A percentile compares a stretch with the other conserved stretches of the same genome.
These are phyloP conservation scores for Beverwykella pulmonaria DNA, from an alignment of 495 filamentous ascomycete genomes.

Conservation along the genomic window DNA sequence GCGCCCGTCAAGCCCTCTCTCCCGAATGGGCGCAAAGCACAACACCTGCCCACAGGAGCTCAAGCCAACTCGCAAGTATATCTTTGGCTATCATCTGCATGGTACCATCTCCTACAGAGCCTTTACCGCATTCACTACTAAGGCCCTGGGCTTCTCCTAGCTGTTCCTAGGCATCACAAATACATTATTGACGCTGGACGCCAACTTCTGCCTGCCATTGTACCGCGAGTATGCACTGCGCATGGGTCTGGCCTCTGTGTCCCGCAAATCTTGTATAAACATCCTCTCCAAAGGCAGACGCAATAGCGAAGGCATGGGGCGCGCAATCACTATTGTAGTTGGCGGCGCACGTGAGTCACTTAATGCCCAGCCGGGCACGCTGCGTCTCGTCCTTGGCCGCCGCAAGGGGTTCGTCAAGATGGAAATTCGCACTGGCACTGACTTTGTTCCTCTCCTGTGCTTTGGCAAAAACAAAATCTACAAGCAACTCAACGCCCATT, in stretches of 20 bases:
- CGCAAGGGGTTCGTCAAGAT: constrained; percentile 94
- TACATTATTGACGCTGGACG: constrained; percentile 86
- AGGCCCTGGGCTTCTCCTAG: constrained; percentile 82
- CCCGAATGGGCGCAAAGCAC: constrained; percentile 36
- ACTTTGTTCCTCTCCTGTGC: constrained; percentile 84
- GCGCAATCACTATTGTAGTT: constrained; percentile 93
- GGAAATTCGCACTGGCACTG: constrained; percentile 84
- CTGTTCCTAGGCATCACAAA: constrained; percentile 97
- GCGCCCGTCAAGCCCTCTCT: constrained; percentile 27
- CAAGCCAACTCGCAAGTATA: constrained; percentile 85
- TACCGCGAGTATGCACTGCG: constrained; percentile 90
- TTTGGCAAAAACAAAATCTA: constrained; percentile 98
- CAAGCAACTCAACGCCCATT: constrained; percentile 73
- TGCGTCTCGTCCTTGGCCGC: constrained; percentile 75
- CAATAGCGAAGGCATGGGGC: constrained; percentile 87
- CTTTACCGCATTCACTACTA: constrained; percentile 88
- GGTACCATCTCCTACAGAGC: constrained; percentile 96
- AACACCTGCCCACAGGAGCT: constrained; percentile 60
- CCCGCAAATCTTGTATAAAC: constrained; percentile 86
- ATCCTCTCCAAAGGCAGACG: constrained; percentile 73
- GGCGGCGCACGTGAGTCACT: constrained; percentile 91
- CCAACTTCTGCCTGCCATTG: constrained; percentile 90
- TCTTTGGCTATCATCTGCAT: constrained; percentile 97
- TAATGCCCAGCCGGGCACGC: constrained; percentile 72
- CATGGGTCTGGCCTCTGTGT: constrained; percentile 85